phyloP scores from a whole-genome alignment of 2,329 filamentous ascomycete species.

The Nothopassalora personata region DNA sequence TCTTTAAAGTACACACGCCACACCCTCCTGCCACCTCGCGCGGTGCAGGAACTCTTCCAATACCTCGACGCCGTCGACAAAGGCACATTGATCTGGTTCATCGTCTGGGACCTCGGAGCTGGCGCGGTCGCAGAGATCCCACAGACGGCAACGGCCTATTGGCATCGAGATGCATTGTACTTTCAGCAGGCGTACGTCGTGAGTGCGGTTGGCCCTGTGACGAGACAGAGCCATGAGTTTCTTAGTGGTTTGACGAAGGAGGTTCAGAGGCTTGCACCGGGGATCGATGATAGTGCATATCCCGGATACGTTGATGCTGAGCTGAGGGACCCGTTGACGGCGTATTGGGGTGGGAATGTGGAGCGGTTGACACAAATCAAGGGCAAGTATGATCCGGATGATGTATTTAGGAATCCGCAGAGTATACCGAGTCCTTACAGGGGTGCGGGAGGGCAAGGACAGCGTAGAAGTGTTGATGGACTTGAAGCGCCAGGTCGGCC shows the following conservation, averaged over 20 bases:
- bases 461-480: not conserved
- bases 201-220: conserved; percentile 7
- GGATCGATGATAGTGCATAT: conserved; percentile 18
- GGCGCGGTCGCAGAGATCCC: conserved; percentile 16
- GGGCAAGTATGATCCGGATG: conserved; percentile 29
- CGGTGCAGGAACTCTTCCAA: conserved; percentile 19
- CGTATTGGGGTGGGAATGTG: conserved; percentile 30
- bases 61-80: conserved; percentile 14
- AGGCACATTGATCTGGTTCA: conserved; percentile 16
- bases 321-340: conserved; percentile 28
- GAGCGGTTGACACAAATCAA: conserved; percentile 28
- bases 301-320: conserved; percentile 25
- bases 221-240: conserved; percentile 8
- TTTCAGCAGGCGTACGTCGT: conserved; percentile 18
- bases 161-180: conserved; percentile 19
- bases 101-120: conserved; percentile 18
- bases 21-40: conserved; percentile 13
- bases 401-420: conserved; percentile 25
- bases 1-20: conserved; percentile 11
- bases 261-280: conserved; percentile 7
- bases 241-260: conserved; percentile 13
- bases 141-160: conserved; percentile 18
- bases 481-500: not conserved
- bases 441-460: not conserved
- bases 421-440: conserved; percentile 10